phyloP scores from a whole-genome alignment of 331 rosid genomes.

The Malus hybrid region DNA sequence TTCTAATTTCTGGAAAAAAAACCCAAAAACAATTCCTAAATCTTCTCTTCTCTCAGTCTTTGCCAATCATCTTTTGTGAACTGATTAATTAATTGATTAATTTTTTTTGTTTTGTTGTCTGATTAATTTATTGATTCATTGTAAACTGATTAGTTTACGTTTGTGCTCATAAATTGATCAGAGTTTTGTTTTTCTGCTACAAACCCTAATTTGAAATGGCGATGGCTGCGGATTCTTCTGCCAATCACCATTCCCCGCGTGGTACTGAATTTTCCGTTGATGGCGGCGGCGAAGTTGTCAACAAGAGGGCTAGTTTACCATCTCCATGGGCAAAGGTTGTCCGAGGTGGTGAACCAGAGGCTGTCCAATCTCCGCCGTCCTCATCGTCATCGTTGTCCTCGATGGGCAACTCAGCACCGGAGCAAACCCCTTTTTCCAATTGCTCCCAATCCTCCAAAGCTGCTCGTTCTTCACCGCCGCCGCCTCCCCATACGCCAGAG shows the following conservation, averaged over 20 bases:
- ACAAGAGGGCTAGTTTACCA: conserved; percentile 23
- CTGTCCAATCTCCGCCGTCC: conserved; percentile 37
- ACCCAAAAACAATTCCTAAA: conserved; percentile 11
- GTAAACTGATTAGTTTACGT: too few relatives aligned
- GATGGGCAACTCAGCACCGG: conserved; percentile 18
- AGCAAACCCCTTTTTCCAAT: conserved; percentile 29
- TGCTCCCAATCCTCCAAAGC: conserved; percentile 22
- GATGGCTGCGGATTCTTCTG: conserved; percentile 4
- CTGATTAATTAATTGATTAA: neutral
- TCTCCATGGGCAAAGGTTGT: conserved; percentile 6
- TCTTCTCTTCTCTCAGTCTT: neutral
- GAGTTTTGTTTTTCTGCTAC: conserved; percentile 4
- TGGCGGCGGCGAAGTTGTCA: neutral
- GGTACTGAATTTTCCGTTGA: too few relatives aligned
- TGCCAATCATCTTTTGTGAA: neutral
- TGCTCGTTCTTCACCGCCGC: conserved; percentile 15
- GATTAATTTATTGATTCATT: conserved; percentile 14
- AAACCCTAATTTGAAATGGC: conserved; percentile 55
- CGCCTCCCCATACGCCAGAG: conserved; percentile 24
- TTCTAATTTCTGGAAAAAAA: neutral
- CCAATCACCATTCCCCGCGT: too few relatives aligned
- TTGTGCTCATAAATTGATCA: neutral
- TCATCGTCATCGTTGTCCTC: conserved; percentile 37
- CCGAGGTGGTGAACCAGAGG: conserved; percentile 39
- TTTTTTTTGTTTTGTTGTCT: neutral